Percentiles rank a stretch among this genome's conserved stretches.
phyloP scores from a whole-genome alignment of 805 yeast genomes.

The Teunomyces barrocoloradensis region DNA sequence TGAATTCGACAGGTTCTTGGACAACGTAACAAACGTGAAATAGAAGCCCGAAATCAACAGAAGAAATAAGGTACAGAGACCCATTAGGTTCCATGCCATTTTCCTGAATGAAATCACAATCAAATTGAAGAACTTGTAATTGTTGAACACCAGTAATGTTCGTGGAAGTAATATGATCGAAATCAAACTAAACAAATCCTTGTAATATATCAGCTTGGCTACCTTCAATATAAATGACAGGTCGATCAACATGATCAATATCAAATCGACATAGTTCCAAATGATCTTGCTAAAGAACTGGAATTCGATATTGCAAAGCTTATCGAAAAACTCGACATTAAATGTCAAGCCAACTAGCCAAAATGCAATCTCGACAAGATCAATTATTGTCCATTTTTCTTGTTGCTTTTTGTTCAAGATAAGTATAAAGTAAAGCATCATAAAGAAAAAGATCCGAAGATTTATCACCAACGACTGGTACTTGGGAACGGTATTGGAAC shows the following conservation, averaged over 20 bases:
- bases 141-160: conserved; percentile 48
- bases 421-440: conserved; percentile 28
- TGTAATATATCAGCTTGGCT: conserved; percentile 19
- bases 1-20: conserved; percentile 41
- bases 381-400: conserved; percentile 7
- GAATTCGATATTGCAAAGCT: conserved; percentile 43
- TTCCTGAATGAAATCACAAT: conserved; percentile 49
- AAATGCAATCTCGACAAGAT: conserved; percentile 34
- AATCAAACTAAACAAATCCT: conserved; percentile 37
- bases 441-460: conserved; percentile 29
- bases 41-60: conserved; percentile 54
- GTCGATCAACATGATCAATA: conserved; percentile 39
- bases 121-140: conserved; percentile 50
- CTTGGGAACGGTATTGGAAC: conserved; percentile 39
- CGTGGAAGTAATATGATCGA: conserved; percentile 52
- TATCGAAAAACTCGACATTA: conserved; percentile 46
- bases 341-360: conserved; percentile 47
- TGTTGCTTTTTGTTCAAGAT: conserved; percentile 21
- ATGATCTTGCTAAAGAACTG: conserved; percentile 45
- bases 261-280: conserved; percentile 53
- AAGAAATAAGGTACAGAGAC: conserved; percentile 47
- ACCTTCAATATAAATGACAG: conserved; percentile 24
- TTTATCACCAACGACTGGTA: conserved; percentile 42
- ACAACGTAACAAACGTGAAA: conserved; percentile 49
- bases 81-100: conserved; percentile 51